These are phyloP conservation scores for Zea mays DNA, from an alignment of 176 grass and related monocot species.

Conservation along the genomic window Zm-B73-REFERENCE-NAM-5.0 NC_050105.1:146449001-146449500, in stretches of 20 bases:
- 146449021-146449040: constrained; percentile 17
- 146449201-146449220: too few relatives aligned
- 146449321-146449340: background rate
- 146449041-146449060: constrained; percentile 2
- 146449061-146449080: background rate
- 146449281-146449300: background rate
- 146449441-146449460: constrained; percentile 46
- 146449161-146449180: background rate
- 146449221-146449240: too few relatives aligned
- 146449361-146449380: background rate
- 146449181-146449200: too few relatives aligned
- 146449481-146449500: constrained; percentile 61
- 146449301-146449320: background rate
- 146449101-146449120: background rate
- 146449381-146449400: constrained; percentile 69
- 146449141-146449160: background rate
- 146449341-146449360: background rate
- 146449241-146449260: too few relatives aligned
- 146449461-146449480: constrained; percentile 79
- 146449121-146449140: background rate
- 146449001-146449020: constrained; percentile 45
- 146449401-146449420: constrained; percentile 32
- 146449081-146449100: background rate
- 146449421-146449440: constrained; percentile 75
- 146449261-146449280: background rate